Evolutionary conservation across 176 grass and related monocot species (phyloP), one percentile per base, ranked within the genome.

Genomic region (Oryza australiensis): DNA sequence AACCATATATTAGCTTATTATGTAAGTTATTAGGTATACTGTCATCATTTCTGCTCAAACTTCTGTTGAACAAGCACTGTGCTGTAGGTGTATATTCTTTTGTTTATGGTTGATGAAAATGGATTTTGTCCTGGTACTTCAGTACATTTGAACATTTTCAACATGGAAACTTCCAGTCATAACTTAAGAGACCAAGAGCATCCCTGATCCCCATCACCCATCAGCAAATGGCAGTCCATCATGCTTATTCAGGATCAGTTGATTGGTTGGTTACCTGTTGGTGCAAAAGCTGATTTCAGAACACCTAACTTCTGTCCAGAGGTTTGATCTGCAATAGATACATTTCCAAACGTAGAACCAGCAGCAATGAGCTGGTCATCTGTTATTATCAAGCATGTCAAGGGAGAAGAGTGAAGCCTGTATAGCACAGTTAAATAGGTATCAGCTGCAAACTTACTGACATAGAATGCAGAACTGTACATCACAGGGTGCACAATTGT

Each of bases 321-420:
- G 26, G 84, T 82, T 33, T 94, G 90, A 89, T 98, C 95, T 64
- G 90, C 86, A 93, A 95, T 82, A 79, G 92, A 75, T 76, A 98
- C 46, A 78, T 38, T 93, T 82, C 95, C 95, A 82, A 98, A 95
- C 81, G 90, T 88, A 81, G 92, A 98, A 82, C 95, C 95, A 88
- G 85, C 86, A 38, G 90, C 37, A 77, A 98, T 89, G 76, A 98
- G 73, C 23, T 94, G 95, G 67, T 98, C 92, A 68, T 93, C 90
- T 49, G 86, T 93, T 70, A 97, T 12, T 73, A 81, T 83, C 87
- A 98, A 80, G 82, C 92, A 98, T 79, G 90, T 93, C 67, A 98
- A 80, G 7, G 90, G 90, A 71, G 88, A 94, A 73, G 88, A 84
- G 45, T 95, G 88, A 88, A 98, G 89, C 90, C 92, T 95, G 87